Base-by-base conservation (phyloP, 768 basidiomycete genomes). In the Collybiopsis luxurians region DNA sequence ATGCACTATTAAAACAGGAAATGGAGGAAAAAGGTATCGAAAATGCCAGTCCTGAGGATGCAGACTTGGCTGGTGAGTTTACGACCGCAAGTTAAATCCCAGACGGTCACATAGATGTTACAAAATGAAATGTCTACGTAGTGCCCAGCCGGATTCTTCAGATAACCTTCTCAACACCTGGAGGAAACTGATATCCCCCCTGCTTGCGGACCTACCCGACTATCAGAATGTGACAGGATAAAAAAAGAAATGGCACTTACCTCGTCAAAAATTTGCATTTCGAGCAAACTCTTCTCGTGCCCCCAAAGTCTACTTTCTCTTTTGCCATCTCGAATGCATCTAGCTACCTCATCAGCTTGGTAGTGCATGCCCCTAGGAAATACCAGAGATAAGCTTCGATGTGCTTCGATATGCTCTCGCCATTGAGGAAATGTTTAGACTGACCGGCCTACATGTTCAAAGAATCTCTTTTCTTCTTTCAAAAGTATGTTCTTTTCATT, bases 201-300 rank as follows among this genome's bases (percentile, higher is more conserved):
- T 64, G 58, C 63, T 56, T 53, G 11, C 63, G 59, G 24, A 47
- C 57, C 53, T 44, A 27, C 12, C 26, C 12, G 17, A 6, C 9
- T 27, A 36, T 46, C 23, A 19, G 44, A 5, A 24, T 11, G 12
- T 34, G 38, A 27, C 12, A 9, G 30, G 3, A n/a, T 19, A 30
- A 4, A 27, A 6, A 21, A 36, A 30, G 48, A 43, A 36, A 28
- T 23, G 13, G 12, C 24, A 54, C 73, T 60, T 58, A 92, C 92
- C 79, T 89, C 83, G 65, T 95, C 94, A 64, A 96, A 94, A 53
- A 93, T 83, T 28, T 83, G 76, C 87, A 94, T 94, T 60, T 88
- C 83, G 59, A 94, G 63, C 63, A 89, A 64, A 65, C 88, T 93
- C 74, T 93, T 92, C 42, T 85, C 82, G 62, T 87, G 87, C 1